Evolutionary conservation across 1,284 basidiomycete genomes (phyloP).

Genomic region (Neonothopanus nambi): DNA sequence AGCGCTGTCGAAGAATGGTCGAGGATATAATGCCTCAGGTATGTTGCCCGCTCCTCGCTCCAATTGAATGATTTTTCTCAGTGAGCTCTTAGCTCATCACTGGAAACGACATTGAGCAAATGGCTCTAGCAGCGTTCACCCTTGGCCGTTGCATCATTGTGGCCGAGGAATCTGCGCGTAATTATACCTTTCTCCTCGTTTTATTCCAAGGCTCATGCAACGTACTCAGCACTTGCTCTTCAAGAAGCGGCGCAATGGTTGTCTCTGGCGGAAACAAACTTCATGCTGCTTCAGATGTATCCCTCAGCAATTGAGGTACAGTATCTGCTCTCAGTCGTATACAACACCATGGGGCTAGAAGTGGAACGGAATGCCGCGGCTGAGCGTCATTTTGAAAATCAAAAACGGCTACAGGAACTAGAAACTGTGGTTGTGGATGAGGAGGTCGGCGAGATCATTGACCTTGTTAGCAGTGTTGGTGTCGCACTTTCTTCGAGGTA

Average conservation of each 20-base stretch:
- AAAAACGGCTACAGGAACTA: conserved; percentile 38
- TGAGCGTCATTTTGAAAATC: conserved; percentile 47
- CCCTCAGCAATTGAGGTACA: conserved; percentile 64
- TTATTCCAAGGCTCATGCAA: neutral
- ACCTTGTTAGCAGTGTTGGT: conserved; percentile 59
- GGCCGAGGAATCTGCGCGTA: conserved; percentile 35
- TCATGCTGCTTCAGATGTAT: conserved; percentile 55
- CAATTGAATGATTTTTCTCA: neutral
- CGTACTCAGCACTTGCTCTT: conserved; percentile 42
- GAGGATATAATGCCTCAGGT: conserved; percentile 82
- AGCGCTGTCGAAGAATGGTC: conserved; percentile 59
- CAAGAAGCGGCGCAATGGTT: conserved; percentile 60
- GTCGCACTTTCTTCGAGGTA: conserved; percentile 36
- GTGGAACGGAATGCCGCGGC: conserved; percentile 57
- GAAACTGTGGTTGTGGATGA: conserved; percentile 48
- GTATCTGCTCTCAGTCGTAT: conserved; percentile 67
- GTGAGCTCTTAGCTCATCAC: conserved; percentile 56
- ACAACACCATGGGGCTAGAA: conserved; percentile 63
- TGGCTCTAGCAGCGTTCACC: conserved; percentile 72
- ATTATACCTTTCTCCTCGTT: conserved; percentile 18
- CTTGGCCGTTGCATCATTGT: conserved; percentile 73
- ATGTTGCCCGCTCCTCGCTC: neutral
- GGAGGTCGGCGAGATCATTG: conserved; percentile 56
- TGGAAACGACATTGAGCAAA: conserved; percentile 71
- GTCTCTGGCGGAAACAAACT: conserved; percentile 65